Percentiles rank a stretch among this genome's conserved stretches.
These are phyloP conservation scores for Phialophora chinensis DNA, from an alignment of 2,329 filamentous ascomycete genomes.

Conservation along the genomic window DNA sequence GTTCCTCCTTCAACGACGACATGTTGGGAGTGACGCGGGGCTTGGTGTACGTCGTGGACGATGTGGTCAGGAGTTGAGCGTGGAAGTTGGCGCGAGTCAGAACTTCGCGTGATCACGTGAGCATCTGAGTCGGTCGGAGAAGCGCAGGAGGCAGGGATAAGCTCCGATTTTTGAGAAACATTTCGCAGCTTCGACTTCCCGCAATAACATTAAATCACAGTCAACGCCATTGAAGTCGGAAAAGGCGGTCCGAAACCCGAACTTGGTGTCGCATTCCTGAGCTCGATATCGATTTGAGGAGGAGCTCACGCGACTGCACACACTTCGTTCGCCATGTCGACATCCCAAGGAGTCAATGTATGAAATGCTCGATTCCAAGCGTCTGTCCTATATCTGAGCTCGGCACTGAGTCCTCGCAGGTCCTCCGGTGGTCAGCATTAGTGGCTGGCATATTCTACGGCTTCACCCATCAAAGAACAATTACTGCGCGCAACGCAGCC, in stretches of 20 bases:
- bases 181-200: conserved; percentile 31
- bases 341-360: conserved; percentile 72
- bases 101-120: conserved; percentile 31
- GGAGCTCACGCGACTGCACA: conserved; percentile 5
- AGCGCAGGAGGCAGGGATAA: conserved; percentile 20
- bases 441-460: conserved; percentile 93
- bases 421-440: conserved; percentile 95
- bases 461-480: conserved; percentile 86
- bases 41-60: neutral
- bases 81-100: neutral
- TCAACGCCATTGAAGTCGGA: conserved; percentile 2
- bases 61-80: neutral
- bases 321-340: conserved; percentile 59
- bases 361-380: neutral
- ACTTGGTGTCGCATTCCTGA: conserved; percentile 11
- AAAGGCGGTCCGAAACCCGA: neutral
- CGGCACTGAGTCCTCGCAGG: conserved; percentile 60
- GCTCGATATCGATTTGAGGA: conserved; percentile 4
- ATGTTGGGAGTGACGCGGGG: conserved; percentile 47
- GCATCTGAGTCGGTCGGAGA: neutral
- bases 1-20: conserved; percentile 80
- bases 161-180: conserved; percentile 30
- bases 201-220: conserved; percentile 13
- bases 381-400: neutral
- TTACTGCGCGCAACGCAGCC: conserved; percentile 73